Conservation (phyloP, 192 early-diverging fungal species). For the Rhizoclosmatium sp. region DNA sequence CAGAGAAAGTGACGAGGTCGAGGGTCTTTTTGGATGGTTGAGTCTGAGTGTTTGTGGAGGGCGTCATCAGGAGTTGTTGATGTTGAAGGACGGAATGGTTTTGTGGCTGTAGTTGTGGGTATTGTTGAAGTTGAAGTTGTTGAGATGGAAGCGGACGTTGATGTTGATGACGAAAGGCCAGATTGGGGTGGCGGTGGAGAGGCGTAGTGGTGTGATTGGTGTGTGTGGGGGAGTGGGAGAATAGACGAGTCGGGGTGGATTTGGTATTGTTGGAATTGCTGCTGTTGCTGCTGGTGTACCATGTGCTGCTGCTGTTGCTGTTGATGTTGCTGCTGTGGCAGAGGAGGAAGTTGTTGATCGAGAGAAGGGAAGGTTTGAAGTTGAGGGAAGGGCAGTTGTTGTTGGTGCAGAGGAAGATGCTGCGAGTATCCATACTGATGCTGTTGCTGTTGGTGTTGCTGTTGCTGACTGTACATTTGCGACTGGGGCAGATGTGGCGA, state of each 20-base stretch:
- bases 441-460: neutral
- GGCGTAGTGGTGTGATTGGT: neutral
- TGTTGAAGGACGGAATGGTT: too few relatives aligned
- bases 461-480: neutral
- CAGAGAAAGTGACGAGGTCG: constrained; percentile 24
- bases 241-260: neutral
- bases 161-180: too few relatives aligned
- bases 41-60: too few relatives aligned
- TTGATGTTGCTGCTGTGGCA: too few relatives aligned
- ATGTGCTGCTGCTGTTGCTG: too few relatives aligned
- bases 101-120: neutral
- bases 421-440: neutral
- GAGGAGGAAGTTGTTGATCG: too few relatives aligned
- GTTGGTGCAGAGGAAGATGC: neutral
- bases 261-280: neutral
- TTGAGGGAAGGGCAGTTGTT: neutral
- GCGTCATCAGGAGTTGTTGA: too few relatives aligned
- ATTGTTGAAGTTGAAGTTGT: neutral
- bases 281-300: too few relatives aligned
- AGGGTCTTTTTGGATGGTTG: neutral
- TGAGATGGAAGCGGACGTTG: neutral
- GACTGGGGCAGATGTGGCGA: neutral
- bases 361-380: neutral
- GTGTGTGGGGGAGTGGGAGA: neutral
- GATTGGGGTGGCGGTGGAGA: neutral